Evolutionary conservation across 148 eudicot species (phyloP), one percentile per base, ranked within the genome.

Genomic region (Dianthus caryophyllus): DNA sequence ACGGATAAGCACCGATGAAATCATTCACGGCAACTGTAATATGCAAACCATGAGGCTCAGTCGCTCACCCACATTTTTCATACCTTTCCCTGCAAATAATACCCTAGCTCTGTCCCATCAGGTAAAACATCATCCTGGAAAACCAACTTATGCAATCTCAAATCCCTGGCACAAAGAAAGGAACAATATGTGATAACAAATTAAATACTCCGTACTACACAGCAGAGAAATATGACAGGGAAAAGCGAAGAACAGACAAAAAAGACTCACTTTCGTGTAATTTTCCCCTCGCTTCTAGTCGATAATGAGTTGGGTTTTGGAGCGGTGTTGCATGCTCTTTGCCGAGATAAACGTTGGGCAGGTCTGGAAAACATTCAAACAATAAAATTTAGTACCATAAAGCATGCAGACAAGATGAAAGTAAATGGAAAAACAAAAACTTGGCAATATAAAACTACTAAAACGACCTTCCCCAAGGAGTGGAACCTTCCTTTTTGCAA

Each of bases 41-140:
- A 69, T 11, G 24, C 30, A 12, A 56, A 67, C 27, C 27, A 26
- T 54, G 43, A 71, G 46, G 16, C 8, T 24, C 50, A 5, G 43
- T 60, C 33, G 16, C 8, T 33, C 50, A 5, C 41, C 25, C 47
- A 46, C 39, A 71, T 27, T 17, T 25, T 9, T 68, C 69, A 67
- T 52, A 93, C 96, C 95, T 87, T 67, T 74, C 95, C 95, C 62
- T 73, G 77, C 30, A 75, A 69, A 73, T 70, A 84, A 78, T 90
- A 94, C 16, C 78, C 81, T 58, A 94, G 68, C 68, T 77, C 87
- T 27, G 97, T 81, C 65, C 91, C 93, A 68, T 94, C 99, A 64
- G 87, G 87, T 47, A 94, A 79, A 70, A 77, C 73, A 75, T 81
- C 87, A 51, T 75, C 82, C 85, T 84, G 73, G 66, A 94, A 84